Evolutionary conservation across 495 filamentous ascomycete genomes (phyloP), one percentile per base, ranked within the genome.

Genomic region (Astrothelium subdiscretum): DNA sequence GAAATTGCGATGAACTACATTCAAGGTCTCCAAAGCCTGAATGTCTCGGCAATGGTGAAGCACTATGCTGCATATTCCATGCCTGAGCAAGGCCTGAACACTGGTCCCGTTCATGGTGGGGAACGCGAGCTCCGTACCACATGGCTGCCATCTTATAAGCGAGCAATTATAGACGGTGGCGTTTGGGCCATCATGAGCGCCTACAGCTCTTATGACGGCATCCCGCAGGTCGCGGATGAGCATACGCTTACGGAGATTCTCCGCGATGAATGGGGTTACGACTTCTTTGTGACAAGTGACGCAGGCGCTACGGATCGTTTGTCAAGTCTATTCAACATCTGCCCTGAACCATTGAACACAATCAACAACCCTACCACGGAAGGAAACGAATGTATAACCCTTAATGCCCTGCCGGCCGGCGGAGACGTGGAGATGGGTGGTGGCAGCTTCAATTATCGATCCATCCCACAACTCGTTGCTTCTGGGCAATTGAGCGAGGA

Each of bases 1-100:
- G 83, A 87, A 65, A 78, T 85, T 5, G 83, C 80, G n/a, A 77
- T 83, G 64, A 72, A 74, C 22, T 87, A 83, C 60, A 79, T 83
- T 60, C 80, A 76, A 26, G 86, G 85, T 24, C 67, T 86, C 4
- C 87, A 89, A 69, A 78, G 78, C 26, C 77, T 77, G 32, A 82
- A 82, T 61, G 84, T 88, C 27, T 82, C 82, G 6, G 79, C 86
- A 15, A 87, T 79, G 63, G 83, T 89, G 31, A 90, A 89, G 76
- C 86, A 89, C 66, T 89, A 85, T 67, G 79, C 80, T 2, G 87
- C 77, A 4, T 87, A 81, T 68, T 84, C 76, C 26, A 76, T 72
- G n/a, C 85, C 84, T 0, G 86, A 88, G 65, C 84, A 87, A 70
- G 86, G 86, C 6, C 64, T 88, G 2, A 88, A 89, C 59, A 85